phyloP scores from a whole-genome alignment of 345 rosid species.

The Adansonia digitata region DNA sequence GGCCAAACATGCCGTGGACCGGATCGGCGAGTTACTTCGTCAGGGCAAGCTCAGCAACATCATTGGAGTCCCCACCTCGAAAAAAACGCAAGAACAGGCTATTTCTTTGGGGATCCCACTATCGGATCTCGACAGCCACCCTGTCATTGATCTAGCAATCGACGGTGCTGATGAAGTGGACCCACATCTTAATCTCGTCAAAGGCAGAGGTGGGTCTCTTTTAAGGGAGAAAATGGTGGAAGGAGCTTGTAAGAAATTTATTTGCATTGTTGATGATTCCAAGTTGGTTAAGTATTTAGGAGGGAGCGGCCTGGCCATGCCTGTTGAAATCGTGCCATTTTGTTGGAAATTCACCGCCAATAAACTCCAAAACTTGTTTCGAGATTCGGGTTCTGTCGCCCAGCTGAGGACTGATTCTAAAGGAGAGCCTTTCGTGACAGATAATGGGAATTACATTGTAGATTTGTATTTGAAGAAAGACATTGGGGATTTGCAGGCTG shows the following conservation, averaged over 20 bases:
- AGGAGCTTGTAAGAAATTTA: constrained; percentile 65
- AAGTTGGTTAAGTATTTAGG: constrained; percentile 62
- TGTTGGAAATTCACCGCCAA: constrained; percentile 72
- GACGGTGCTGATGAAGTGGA: constrained; percentile 99
- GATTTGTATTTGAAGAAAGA: constrained; percentile 68
- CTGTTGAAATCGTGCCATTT: constrained; percentile 79
- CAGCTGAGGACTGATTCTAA: constrained; percentile 40
- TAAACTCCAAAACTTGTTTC: constrained; percentile 45
- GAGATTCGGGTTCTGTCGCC: constrained; percentile 55
- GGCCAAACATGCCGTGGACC: constrained; percentile 89
- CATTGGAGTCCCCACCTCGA: constrained; percentile 75
- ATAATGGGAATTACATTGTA: constrained; percentile 76
- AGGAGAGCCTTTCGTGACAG: constrained; percentile 62
- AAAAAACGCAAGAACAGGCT: constrained; percentile 43
- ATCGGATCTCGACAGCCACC: constrained; percentile 70
- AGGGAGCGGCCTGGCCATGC: constrained; percentile 72
- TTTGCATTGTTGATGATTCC: constrained; percentile 36
- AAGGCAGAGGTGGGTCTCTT: constrained; percentile 91
- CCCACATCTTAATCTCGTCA: constrained; percentile 67
- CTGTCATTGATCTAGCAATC: constrained; percentile 70
- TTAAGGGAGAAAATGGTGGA: constrained; percentile 94
- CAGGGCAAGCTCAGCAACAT: constrained; percentile 67
- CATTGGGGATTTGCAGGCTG: constrained; percentile 68
- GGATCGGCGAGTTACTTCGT: constrained; percentile 69
- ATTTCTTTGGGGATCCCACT: constrained; percentile 74